Percentiles rank a stretch among this genome's conserved stretches.
phyloP scores from a whole-genome alignment of 1,284 basidiomycete species.

The Rhodotorula sp. region DNA sequence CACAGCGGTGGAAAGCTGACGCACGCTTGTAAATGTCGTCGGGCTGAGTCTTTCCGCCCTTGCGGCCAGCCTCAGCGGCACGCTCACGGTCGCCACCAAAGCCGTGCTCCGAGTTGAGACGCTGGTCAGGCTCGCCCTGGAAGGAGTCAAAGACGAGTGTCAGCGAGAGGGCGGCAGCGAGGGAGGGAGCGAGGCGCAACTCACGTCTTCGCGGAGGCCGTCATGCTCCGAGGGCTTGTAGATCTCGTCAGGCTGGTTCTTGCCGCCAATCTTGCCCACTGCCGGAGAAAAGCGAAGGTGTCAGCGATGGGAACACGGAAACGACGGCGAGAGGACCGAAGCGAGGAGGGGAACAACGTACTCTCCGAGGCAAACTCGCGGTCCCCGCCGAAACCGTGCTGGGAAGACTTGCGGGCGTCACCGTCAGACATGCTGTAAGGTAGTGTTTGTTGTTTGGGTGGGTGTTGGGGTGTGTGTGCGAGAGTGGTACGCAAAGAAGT shows the following conservation, averaged over 20 bases:
- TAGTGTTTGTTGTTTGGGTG: neutral
- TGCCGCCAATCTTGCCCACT: neutral
- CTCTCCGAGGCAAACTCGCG: constrained; percentile 7
- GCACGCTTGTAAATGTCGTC: constrained; percentile 29
- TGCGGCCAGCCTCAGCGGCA: constrained; percentile 18
- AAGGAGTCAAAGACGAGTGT: neutral
- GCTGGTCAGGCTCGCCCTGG: constrained; percentile 13
- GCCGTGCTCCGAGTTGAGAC: constrained; percentile 15
- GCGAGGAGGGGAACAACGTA: neutral
- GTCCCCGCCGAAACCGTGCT: constrained; percentile 2
- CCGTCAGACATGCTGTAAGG: neutral
- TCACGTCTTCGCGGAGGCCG: constrained; percentile 27
- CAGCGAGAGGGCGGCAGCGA: no score
- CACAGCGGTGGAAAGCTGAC: no score
- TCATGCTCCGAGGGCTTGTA: constrained; percentile 40
- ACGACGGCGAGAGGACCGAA: neutral
- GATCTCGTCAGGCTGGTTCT: constrained; percentile 12
- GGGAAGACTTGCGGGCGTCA: constrained; percentile 1
- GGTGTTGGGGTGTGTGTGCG: neutral
- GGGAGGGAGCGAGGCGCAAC: neutral
- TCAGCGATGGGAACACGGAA: neutral
- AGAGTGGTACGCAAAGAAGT: neutral
- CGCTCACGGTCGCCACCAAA: constrained; percentile 14
- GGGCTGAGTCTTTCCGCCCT: constrained; percentile 37
- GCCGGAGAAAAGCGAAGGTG: neutral